phyloP scores from a whole-genome alignment of 768 basidiomycete genomes.

The Hygrocybe punicea region DNA sequence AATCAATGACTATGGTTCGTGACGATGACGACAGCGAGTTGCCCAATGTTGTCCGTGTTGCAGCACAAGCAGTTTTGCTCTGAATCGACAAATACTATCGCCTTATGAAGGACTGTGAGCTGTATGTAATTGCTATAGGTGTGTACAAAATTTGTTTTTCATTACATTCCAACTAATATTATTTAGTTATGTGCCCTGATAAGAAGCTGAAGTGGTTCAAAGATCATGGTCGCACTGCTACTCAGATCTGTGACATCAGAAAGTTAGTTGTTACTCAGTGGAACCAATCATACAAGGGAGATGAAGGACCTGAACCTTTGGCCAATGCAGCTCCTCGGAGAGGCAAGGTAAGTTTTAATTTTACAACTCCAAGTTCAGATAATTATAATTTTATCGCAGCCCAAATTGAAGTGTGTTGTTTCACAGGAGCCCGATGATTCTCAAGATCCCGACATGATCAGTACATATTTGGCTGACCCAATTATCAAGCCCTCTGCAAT shows the following conservation, averaged over 20 bases:
- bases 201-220: neutral
- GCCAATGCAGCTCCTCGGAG: neutral
- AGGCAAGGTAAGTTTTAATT: neutral
- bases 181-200: neutral
- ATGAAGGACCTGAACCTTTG: neutral
- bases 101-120: neutral
- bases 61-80: neutral
- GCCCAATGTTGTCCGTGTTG: neutral
- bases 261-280: neutral
- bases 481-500: neutral
- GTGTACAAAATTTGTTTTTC: neutral
- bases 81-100: neutral
- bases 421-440: neutral
- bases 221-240: neutral
- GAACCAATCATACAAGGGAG: neutral
- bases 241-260: neutral
- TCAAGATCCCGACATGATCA: neutral
- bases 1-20: neutral
- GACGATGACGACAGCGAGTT: neutral
- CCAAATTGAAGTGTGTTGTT: neutral
- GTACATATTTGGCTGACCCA: neutral
- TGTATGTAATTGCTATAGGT: neutral
- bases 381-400: neutral
- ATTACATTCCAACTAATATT: neutral
- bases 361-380: neutral